Conservation (phyloP, 1,284 basidiomycete species). For the Rhodofomes roseus region DNA sequence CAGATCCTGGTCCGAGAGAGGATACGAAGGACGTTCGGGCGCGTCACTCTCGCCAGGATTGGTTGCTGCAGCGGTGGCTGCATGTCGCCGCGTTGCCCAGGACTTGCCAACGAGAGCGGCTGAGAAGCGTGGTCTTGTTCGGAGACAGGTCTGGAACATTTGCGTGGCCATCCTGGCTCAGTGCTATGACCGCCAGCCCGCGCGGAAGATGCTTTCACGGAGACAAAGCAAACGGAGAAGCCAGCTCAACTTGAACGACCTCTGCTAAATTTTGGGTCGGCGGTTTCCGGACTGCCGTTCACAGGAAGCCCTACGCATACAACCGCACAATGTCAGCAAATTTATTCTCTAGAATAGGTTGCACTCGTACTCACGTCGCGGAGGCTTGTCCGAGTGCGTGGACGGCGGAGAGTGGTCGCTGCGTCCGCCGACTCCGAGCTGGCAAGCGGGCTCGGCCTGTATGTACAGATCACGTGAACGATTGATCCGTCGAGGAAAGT, state of each 20-base stretch:
- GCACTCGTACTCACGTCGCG: not conserved
- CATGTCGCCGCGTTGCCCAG: slow-evolving; percentile 15
- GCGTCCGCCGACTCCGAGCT: not conserved
- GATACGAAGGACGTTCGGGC: slow-evolving; percentile 29
- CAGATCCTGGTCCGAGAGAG: slow-evolving; percentile 56
- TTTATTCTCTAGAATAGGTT: not conserved
- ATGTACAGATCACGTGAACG: too few species aligned
- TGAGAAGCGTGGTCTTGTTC: slow-evolving; percentile 13
- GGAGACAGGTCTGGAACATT: slow-evolving; percentile 18
- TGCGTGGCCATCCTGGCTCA: slow-evolving; percentile 8
- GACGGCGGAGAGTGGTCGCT: not conserved
- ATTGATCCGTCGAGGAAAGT: not conserved
- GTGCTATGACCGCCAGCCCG: too few species aligned
- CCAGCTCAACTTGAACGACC: not conserved
- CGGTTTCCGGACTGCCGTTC: not conserved
- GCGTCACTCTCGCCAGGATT: slow-evolving; percentile 12
- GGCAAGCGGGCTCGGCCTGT: too few species aligned
- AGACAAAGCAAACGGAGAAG: not conserved
- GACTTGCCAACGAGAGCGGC: slow-evolving; percentile 4
- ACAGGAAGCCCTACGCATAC: not conserved
- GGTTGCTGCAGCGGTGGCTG: slow-evolving; percentile 22
- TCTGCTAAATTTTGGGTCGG: not conserved
- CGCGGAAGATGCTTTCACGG: too few species aligned
- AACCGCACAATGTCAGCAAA: not conserved
- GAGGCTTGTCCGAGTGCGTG: not conserved